A percentile compares a stretch with the other conserved stretches of the same genome.
Conservation (phyloP, 768 basidiomycete genomes). For the Amanita rubescens region DNA sequence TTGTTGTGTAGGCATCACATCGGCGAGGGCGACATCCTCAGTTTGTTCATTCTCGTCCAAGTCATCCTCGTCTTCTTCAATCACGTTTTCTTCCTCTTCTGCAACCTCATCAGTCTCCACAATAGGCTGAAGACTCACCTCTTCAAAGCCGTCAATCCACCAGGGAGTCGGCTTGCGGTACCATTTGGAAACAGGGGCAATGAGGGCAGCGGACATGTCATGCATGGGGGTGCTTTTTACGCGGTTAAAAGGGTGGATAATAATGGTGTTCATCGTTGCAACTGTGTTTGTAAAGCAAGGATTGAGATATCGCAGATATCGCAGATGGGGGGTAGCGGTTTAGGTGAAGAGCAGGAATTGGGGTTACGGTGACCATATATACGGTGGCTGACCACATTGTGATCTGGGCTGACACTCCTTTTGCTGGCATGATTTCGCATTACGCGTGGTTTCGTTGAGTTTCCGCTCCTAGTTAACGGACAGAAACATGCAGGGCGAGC, state of each 20-base stretch:
- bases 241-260: too few relatives aligned
- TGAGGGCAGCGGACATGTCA: background rate
- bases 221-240: background rate
- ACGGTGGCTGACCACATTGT: background rate
- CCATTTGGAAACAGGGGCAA: background rate
- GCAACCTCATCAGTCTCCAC: background rate
- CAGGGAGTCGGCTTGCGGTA: slow-evolving; percentile 3
- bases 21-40: background rate
- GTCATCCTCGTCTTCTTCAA: background rate
- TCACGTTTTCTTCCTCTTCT: background rate
- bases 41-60: background rate
- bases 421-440: too few relatives aligned
- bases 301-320: background rate
- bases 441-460: too few relatives aligned
- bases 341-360: background rate
- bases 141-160: background rate
- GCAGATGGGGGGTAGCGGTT: too few relatives aligned
- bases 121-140: background rate
- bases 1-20: background rate
- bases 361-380: background rate
- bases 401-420: background rate
- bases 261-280: too few relatives aligned
- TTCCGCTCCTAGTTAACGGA: too few relatives aligned
- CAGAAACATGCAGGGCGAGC: too few relatives aligned
- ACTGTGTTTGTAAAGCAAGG: background rate